Percentiles rank a stretch among this genome's conserved stretches.
Conservation (phyloP, 2,329 filamentous ascomycete species). For the Simplicillium sp. region DNA sequence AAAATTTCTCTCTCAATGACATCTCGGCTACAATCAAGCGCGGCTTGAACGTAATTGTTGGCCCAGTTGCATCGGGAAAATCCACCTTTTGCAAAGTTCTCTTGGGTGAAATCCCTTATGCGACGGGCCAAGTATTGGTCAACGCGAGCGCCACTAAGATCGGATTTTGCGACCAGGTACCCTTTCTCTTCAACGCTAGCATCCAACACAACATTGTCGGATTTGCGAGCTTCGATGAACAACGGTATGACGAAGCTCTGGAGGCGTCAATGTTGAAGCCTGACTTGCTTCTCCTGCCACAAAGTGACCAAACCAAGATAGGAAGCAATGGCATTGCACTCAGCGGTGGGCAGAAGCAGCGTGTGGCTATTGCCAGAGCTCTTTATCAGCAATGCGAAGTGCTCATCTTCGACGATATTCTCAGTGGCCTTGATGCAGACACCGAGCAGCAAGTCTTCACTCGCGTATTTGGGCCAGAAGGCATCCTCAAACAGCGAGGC, state of each 20-base stretch:
- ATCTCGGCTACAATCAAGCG: constrained; percentile 21
- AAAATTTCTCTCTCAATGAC: constrained; percentile 15
- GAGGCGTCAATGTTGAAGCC: constrained; percentile 9
- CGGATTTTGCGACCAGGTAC: constrained; percentile 22
- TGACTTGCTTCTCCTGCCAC: constrained; percentile 16
- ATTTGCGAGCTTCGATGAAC: constrained; percentile 9
- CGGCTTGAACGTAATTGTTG: constrained; percentile 22
- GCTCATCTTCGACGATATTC: constrained; percentile 18
- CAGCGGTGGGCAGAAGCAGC: constrained; percentile 31
- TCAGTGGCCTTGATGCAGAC: constrained; percentile 21
- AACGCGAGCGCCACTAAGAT: constrained; percentile 10
- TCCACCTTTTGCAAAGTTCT: constrained; percentile 29
- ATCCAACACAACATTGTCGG: constrained; percentile 15
- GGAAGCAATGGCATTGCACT: constrained; percentile 30
- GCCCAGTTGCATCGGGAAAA: constrained; percentile 19
- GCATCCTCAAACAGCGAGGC: constrained; percentile 18
- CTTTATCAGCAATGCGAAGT: constrained; percentile 10
- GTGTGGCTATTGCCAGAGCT: constrained; percentile 16
- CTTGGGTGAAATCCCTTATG: constrained; percentile 15
- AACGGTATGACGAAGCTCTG: constrained; percentile 12
- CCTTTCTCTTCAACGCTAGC: constrained; percentile 13
- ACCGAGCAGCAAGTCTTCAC: constrained; percentile 26
- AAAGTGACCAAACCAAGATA: constrained; percentile 25
- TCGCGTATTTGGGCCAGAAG: constrained; percentile 18
- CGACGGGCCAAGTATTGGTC: constrained; percentile 9